Evolutionary conservation across 306 rosid species (phyloP), one percentile per base, ranked within the genome.

Genomic region (Notholithocarpus densiflorus): DNA sequence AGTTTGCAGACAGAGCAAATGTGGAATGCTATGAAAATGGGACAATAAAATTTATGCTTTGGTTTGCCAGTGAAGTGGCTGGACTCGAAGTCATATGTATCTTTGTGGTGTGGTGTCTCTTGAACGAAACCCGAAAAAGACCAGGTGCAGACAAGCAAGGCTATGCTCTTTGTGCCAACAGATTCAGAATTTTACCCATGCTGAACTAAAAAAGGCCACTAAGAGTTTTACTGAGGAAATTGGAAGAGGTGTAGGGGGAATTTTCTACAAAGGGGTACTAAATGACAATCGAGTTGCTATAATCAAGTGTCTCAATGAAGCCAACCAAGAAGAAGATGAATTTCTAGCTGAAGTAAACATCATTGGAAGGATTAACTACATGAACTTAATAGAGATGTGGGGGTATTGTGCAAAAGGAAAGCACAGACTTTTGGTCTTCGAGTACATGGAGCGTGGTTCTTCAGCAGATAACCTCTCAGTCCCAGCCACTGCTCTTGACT

Each of bases 171-270:
- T 81, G 91, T 0, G 87, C 85, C 0, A 85, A 90, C 0, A 83
- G 87, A 2, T 89, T 92, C 68, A 84, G 66, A 86, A 85, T 53
- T 89, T 83, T 37, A 61, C 84, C 27, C 82, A 88, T 24, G 68
- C 79, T 0, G 90, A 92, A 79, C 87, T 89, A 0, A 92, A 88
- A 48, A 75, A 17, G 48, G 92, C 86, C 0, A 86, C 97, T 0
- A 5, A 56, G 13, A 80, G 77, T 26, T 92, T 89, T 76, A 81
- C 19, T 0, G 76, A 87, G 21, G 94, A 92, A 79, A 75, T 85
- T 51, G 97, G 97, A 10, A 80, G 90, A 77, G 97, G 91, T 6
- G 81, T 84, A 0, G 86, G 84, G 48, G 96, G 96, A n/a, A 60
- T 79, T 34, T 87, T 91, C 1, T 91, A 87, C 84, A 88, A 75